phyloP scores from a whole-genome alignment of 2,329 filamentous ascomycete species.

The Hypomyces perniciosus region DNA sequence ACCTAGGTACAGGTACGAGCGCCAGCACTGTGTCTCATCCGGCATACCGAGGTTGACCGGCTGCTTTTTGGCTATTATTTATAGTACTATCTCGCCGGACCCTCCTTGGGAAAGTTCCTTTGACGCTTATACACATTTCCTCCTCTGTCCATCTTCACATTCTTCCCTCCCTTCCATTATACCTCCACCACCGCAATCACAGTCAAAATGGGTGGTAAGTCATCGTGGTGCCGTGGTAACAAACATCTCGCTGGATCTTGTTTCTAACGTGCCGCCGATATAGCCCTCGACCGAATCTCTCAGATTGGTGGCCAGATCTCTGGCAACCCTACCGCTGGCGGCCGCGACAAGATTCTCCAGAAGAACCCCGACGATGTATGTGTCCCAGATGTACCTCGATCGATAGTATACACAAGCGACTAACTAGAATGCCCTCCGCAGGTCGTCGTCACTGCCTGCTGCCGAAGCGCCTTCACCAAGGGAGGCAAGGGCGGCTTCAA shows the following conservation, averaged over 20 bases:
- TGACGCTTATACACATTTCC: neutral
- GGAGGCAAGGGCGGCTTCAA: conserved; percentile 93
- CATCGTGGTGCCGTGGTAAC: neutral
- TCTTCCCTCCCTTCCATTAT: neutral
- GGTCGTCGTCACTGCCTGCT: conserved; percentile 87
- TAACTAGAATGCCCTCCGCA: conserved; percentile 20
- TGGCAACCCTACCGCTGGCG: conserved; percentile 49
- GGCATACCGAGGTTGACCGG: too few relatives aligned
- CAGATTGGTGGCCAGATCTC: conserved; percentile 60
- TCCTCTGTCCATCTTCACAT: neutral
- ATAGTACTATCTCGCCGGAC: too few relatives aligned
- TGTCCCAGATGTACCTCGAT: neutral
- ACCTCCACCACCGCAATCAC: neutral
- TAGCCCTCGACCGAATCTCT: conserved; percentile 52
- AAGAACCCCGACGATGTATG: conserved; percentile 63
- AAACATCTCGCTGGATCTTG: neutral
- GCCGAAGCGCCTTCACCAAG: conserved; percentile 88
- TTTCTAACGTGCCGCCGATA: conserved; percentile 10
- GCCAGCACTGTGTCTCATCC: too few relatives aligned
- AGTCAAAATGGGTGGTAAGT: conserved; percentile 34
- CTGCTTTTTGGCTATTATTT: too few relatives aligned
- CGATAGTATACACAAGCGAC: neutral
- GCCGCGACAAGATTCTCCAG: conserved; percentile 53
- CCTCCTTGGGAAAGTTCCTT: neutral
- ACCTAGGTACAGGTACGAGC: too few relatives aligned